phyloP scores from a whole-genome alignment of 192 early-diverging fungal genomes.

The Rhizoclosmatium globosum region DNA sequence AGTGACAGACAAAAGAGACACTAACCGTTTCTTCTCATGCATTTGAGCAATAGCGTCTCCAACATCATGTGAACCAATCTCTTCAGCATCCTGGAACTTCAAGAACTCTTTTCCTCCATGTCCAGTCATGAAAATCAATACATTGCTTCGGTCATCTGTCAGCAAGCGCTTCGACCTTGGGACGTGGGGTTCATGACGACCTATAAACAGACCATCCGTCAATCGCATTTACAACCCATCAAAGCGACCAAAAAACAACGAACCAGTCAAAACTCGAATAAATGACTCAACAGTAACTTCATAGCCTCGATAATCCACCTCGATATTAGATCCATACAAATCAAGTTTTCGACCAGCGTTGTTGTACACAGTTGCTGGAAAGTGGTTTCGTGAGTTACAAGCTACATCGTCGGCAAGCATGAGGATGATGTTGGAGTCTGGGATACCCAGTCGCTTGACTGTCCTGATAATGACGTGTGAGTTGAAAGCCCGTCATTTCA shows the following conservation, averaged over 20 bases:
- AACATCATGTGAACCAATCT: conserved; percentile 94
- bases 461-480: conserved; percentile 59
- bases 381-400: conserved; percentile 94
- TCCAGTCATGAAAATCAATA: conserved; percentile 98
- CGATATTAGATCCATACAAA: conserved; percentile 96
- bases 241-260: background rate
- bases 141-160: conserved; percentile 95
- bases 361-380: conserved; percentile 93
- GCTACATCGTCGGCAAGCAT: conserved; percentile 99
- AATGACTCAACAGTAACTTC: conserved; percentile 99
- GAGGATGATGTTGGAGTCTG: conserved; percentile 98
- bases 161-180: conserved; percentile 94
- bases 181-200: conserved; percentile 83
- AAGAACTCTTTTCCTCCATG: conserved; percentile 99
- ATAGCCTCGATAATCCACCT: conserved; percentile 99
- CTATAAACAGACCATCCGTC: conserved; percentile 44
- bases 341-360: conserved; percentile 83
- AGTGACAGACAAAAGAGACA: background rate
- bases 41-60: conserved; percentile 98
- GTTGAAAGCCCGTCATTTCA: background rate
- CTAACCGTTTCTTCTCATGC: conserved; percentile 89
- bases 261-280: conserved; percentile 89
- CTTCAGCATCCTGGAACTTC: conserved; percentile 99
- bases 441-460: conserved; percentile 96
- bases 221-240: too few relatives aligned